Evolutionary conservation across 1,284 basidiomycete genomes (phyloP), one percentile per base, ranked within the genome.

Genomic region (Cerrena zonata): DNA sequence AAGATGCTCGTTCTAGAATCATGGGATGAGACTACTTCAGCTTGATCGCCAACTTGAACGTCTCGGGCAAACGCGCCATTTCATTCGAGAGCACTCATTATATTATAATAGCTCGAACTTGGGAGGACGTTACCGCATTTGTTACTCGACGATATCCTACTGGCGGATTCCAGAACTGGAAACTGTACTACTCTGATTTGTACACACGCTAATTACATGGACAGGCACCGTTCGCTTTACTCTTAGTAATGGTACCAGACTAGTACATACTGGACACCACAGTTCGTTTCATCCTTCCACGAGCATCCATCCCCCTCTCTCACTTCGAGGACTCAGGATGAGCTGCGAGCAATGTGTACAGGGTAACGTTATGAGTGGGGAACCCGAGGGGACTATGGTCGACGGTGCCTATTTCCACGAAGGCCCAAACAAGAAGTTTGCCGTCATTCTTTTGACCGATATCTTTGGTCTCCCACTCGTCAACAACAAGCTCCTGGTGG

Each of bases 401-500:
- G 61, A 71, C 26, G 70, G 69, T 18, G 69, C 75, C 23, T 81
- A 79, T 58, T 69, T 75, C 46, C 50, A 55, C 47, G 55, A 64
- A 15, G 68, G 70, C 21, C 60, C 70, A 1, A 65, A 58, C 26
- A 63, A 64, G 43, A 52, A 47, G 30, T 61, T 65, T 15, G 79
- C 80, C 5, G 61, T 86, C 27, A 62, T 88, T 13, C 62, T 82
- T 11, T 67, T 83, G 42, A 81, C 78, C 5, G 84, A 88, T 58
- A 74, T 69, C 1, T 86, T 84, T 55, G 81, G 80, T 1, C 68
- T 84, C 10, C 62, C 66, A 0, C 59, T 84, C 19, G 72, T 73
- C 40, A 86, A 85, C 61, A 70, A 70, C 58, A 85, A 82, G 60
- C 69, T 88, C 49, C 69, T 87, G 5, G 83, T 85, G 0, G 85